Percentiles rank a stretch among this genome's conserved stretches.
phyloP scores from a whole-genome alignment of 192 early-diverging fungal species.

The Lobosporangium transversale region DNA sequence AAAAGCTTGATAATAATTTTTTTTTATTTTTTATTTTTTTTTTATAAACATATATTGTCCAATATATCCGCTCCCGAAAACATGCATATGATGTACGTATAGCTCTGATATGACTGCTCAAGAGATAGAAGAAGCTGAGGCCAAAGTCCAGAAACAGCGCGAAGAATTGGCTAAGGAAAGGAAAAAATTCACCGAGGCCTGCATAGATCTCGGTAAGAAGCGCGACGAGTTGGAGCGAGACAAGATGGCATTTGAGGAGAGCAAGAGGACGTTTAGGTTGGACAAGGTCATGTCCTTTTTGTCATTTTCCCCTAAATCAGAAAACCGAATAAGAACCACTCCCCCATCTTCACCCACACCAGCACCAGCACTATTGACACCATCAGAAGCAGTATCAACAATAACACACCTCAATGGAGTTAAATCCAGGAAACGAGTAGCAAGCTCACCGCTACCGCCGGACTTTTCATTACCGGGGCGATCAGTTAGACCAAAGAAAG shows the following conservation, averaged over 20 bases:
- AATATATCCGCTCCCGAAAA: too few relatives aligned
- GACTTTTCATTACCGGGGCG: constrained; percentile 3
- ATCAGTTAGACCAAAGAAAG: not conserved
- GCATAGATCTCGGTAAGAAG: constrained; percentile 37
- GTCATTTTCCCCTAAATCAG: constrained; percentile 23
- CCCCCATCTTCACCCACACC: constrained; percentile 19
- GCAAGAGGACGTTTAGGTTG: constrained; percentile 34
- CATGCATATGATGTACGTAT: not conserved
- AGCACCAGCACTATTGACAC: not conserved
- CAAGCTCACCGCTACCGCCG: constrained; percentile 28
- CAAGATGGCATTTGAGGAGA: constrained; percentile 33
- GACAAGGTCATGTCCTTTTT: constrained; percentile 37
- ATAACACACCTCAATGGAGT: not conserved
- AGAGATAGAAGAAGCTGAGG: constrained; percentile 37
- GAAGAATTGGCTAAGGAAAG: constrained; percentile 38
- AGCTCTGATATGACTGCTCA: constrained; percentile 48
- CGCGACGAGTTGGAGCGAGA: constrained; percentile 27
- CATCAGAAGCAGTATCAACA: too few relatives aligned
- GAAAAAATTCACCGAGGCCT: constrained; percentile 37
- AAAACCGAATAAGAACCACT: constrained; percentile 11
- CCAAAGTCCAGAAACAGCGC: constrained; percentile 28
- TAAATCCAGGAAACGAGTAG: constrained; percentile 24
- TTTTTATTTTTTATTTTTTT: too few relatives aligned
- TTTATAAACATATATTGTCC: too few relatives aligned
- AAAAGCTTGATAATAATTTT: too few relatives aligned